Evolutionary conservation across 2,329 filamentous ascomycete species (phyloP), one percentile per base, ranked within the genome.

Genomic region (Camptophora hylomeconis): DNA sequence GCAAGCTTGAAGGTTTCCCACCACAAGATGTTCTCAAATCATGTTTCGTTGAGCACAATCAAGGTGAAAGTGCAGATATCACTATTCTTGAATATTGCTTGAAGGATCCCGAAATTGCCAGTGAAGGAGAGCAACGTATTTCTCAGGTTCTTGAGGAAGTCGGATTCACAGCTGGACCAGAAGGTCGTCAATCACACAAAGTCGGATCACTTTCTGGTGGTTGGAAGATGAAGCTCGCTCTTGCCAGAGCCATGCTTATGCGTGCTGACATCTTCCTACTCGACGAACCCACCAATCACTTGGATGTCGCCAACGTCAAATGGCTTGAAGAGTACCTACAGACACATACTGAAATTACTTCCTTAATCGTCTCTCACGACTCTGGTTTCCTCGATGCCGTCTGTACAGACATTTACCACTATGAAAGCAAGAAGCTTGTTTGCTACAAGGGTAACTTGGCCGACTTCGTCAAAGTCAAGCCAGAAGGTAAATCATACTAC

Each of bases 161-260:
- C 47, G 92, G 92, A 23, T 98, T 98, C 61, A 92, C 81, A 13
- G 60, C 80, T 37, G 87, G 87, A 3, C 83, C 84, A 1, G 80
- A 89, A 42, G 89, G 87, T 35, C 75, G 83, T 36, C 89, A 95
- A 57, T 69, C 76, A 5, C 75, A 94, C 53, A 81, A 79, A 46
- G 89, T 98, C 35, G 89, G 89, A 45, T 94, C 87, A 12, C 62
- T 98, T 19, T 95, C 89, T 23, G 89, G 89, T 60, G 89, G 89
- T 52, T 98, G 89, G 89, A 95, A 95, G 72, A 98, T 98, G 89
- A 98, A 98, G 74, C 65, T 98, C 37, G 89, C 89, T 42, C 61
- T 98, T 55, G 89, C 89, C 29, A 75, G 89, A 48, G 89, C 89
- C 40, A 95, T 98, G 86, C 69, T 98, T 48, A 81, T 89, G 67